Conservation (phyloP, 73 alveolate species). For the Loxodes magnus region DNA sequence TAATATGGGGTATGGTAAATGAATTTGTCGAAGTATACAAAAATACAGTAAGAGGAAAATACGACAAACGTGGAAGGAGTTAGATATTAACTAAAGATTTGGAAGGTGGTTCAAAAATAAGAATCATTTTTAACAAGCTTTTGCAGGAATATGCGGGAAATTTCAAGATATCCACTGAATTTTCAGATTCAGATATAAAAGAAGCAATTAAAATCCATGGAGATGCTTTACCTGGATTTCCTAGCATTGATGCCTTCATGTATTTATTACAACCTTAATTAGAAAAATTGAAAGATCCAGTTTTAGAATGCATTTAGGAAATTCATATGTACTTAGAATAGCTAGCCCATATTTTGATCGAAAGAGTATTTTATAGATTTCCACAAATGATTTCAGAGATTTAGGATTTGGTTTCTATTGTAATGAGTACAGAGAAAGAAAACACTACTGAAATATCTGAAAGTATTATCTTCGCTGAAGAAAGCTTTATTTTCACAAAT, state of each 20-base stretch:
- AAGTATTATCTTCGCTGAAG: slow-evolving; percentile 68
- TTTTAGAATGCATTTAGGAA: slow-evolving; percentile 35
- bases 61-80: no score
- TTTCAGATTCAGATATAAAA: slow-evolving; percentile 27
- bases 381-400: slow-evolving; percentile 49
- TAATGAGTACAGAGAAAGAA: slow-evolving; percentile 47
- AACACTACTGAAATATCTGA: slow-evolving; percentile 55
- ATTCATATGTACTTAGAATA: slow-evolving; percentile 39
- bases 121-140: slow-evolving; percentile 22
- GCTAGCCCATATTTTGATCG: slow-evolving; percentile 33
- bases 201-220: slow-evolving; percentile 39
- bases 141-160: slow-evolving; percentile 31
- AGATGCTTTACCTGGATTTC: slow-evolving; percentile 39
- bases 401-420: slow-evolving; percentile 51
- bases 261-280: slow-evolving; percentile 38
- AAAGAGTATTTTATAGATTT: slow-evolving; percentile 52
- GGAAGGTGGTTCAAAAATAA: background rate
- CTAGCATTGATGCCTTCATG: slow-evolving; percentile 31
- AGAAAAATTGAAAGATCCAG: slow-evolving; percentile 62
- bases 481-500: slow-evolving; percentile 84
- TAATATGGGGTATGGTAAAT: slow-evolving; percentile 88
- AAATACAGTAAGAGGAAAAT: slow-evolving; percentile 70
- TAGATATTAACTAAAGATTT: no score
- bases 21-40: slow-evolving; percentile 71
- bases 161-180: slow-evolving; percentile 54